phyloP scores from a whole-genome alignment of 2,329 filamentous ascomycete species.

The Apiospora arundinis region DNA sequence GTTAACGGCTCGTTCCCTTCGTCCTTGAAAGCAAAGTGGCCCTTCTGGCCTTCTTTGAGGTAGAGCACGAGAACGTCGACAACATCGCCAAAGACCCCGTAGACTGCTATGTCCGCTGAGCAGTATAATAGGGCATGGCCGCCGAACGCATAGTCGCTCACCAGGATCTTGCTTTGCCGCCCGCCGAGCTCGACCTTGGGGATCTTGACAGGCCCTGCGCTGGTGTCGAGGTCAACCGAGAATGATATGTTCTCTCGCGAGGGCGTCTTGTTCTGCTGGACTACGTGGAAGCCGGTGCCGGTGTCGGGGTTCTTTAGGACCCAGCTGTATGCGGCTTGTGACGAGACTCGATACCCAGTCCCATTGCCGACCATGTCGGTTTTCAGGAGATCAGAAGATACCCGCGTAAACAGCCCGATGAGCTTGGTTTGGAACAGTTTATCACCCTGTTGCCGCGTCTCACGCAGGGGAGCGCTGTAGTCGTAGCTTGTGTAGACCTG shows the following conservation, averaged over 20 bases:
- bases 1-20: slow-evolving; percentile 42
- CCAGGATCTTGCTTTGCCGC: slow-evolving; percentile 59
- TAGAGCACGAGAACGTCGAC: slow-evolving; percentile 55
- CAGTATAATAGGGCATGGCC: slow-evolving; percentile 55
- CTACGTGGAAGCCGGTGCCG: slow-evolving; percentile 55
- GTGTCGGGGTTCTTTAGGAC: slow-evolving; percentile 57
- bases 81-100: slow-evolving; percentile 51
- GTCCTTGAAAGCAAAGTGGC: slow-evolving; percentile 54
- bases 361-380: slow-evolving; percentile 62
- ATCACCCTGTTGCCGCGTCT: slow-evolving; percentile 58
- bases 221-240: slow-evolving; percentile 54
- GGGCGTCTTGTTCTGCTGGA: slow-evolving; percentile 52
- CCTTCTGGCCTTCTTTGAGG: slow-evolving; percentile 53
- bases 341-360: slow-evolving; percentile 48
- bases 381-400: slow-evolving; percentile 56
- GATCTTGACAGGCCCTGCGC: slow-evolving; percentile 48
- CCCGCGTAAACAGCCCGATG: slow-evolving; percentile 58
- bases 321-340: slow-evolving; percentile 54
- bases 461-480: slow-evolving; percentile 56
- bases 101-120: slow-evolving; percentile 56
- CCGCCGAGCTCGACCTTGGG: slow-evolving; percentile 56
- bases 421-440: slow-evolving; percentile 63
- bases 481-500: slow-evolving; percentile 56
- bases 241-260: slow-evolving; percentile 53
- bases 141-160: slow-evolving; percentile 59